Evolutionary conservation across 2,329 filamentous ascomycete species (phyloP), one percentile per base, ranked within the genome.

Genomic region (Onygena corvina): DNA sequence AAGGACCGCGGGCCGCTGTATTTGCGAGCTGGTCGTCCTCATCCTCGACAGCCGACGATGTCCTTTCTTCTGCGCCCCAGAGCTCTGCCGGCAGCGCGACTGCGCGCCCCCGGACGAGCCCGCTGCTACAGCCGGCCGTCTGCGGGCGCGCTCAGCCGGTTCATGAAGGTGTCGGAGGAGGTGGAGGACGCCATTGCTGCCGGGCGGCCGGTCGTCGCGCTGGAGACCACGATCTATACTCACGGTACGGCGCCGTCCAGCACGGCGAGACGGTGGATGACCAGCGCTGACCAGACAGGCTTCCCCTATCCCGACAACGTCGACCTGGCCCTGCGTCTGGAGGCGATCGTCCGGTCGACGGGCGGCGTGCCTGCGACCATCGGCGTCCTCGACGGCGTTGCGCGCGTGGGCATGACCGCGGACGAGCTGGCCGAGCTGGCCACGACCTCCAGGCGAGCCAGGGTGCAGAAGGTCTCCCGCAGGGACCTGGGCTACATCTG

Each of bases 191-290:
- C 89, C 33, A 66, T 95, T 44, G 73, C 78, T 35, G 76, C 79
- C 9, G 80, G 81, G 50, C 81, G 80, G 59, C 90, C 92, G 0
- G 82, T 98, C 3, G 89, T 98, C 8, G 92, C 90, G 12, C 75
- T 98, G 3, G 92, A 98, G 67, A 88, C 86, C 1, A 94, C 92
- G 3, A 96, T 98, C 58, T 96, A 98, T 67, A 98, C 92, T 1
- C 92, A 98, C 68, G 89, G 88, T 73, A 66, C 47, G 59, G n/a
- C 8, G 23, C 18, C 21, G 20, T 6, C 14, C 20, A n/a, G n/a
- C 40, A 44, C 9, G 21, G 2, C 2, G 23, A 44, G 25, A 44
- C 11, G 30, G 4, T 18, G 23, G 7, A 30, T 33, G 47, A 12
- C 29, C 42, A 1, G 33, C 23, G 25, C 16, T 30, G 16, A 6